phyloP scores from a whole-genome alignment of 768 basidiomycete species.

The Calvatia gigantea region DNA sequence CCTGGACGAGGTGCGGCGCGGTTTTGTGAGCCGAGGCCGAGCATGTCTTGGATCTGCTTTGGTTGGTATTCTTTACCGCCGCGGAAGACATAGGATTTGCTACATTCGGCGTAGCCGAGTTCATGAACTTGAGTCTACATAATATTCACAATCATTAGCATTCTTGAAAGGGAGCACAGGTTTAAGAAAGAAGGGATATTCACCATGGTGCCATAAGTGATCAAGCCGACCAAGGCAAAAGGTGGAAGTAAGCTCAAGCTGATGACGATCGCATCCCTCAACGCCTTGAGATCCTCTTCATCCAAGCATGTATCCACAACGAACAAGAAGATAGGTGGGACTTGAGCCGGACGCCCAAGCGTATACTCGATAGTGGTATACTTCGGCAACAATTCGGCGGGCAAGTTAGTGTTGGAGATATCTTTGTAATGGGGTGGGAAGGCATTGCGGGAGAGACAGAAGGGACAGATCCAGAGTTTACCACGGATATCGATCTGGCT shows the following conservation, averaged over 20 bases:
- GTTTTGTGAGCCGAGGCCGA: constrained; percentile 75
- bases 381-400: constrained; percentile 93
- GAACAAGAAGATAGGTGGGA: constrained; percentile 95
- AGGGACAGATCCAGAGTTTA: constrained; percentile 99
- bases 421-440: constrained; percentile 99
- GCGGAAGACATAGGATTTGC: constrained; percentile 98
- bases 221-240: constrained; percentile 90
- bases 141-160: neutral
- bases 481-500: constrained; percentile 99
- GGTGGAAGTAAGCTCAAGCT: constrained; percentile 91
- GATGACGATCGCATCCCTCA: constrained; percentile 92
- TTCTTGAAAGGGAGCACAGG: too few relatives aligned
- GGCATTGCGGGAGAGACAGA: constrained; percentile 94
- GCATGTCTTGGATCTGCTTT: constrained; percentile 99
- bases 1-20: constrained; percentile 86
- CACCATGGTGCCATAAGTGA: constrained; percentile 98
- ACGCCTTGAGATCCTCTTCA: constrained; percentile 92
- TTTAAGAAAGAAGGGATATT: constrained; percentile 20
- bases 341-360: constrained; percentile 84
- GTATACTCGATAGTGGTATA: constrained; percentile 99
- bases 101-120: constrained; percentile 93
- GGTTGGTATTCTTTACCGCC: constrained; percentile 95
- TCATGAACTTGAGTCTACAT: constrained; percentile 96
- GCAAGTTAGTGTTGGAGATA: constrained; percentile 94
- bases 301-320: constrained; percentile 97